Percentiles rank a stretch among this genome's conserved stretches.
Evolutionary conservation across 257 asterid species (phyloP).

Genomic region (Fraxinus quadrangulata): DNA sequence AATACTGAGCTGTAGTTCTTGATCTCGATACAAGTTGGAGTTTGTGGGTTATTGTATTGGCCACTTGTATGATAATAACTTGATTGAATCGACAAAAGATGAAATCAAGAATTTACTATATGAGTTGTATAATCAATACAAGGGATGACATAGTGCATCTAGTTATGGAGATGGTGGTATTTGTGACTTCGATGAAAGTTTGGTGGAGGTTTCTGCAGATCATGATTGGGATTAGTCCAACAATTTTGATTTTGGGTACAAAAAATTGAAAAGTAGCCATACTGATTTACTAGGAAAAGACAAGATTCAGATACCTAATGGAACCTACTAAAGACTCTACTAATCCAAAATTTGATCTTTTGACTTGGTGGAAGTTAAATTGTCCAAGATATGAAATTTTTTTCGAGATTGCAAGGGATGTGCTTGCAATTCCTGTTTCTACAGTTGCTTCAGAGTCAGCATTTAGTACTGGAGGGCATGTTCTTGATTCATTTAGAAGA

Average conservation of each 20-base stretch:
- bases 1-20: too few relatives aligned
- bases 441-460: not conserved
- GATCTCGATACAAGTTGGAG: too few relatives aligned
- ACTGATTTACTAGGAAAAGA: not conserved
- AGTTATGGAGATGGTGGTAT: too few relatives aligned
- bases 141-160: too few relatives aligned
- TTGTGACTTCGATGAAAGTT: too few relatives aligned
- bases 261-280: not conserved
- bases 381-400: not conserved
- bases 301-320: not conserved
- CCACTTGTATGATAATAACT: too few relatives aligned
- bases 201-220: too few relatives aligned
- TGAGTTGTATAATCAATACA: too few relatives aligned
- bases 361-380: not conserved
- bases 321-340: not conserved
- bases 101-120: too few relatives aligned
- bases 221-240: too few relatives aligned
- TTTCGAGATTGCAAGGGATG: not conserved
- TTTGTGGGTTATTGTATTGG: too few relatives aligned
- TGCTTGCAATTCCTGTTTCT: not conserved
- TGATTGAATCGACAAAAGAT: too few relatives aligned
- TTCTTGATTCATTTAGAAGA: not conserved
- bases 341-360: not conserved
- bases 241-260: not conserved
- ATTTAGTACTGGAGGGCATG: not conserved